These are phyloP conservation scores for Periconia sp. DNA, from an alignment of 2,329 filamentous ascomycete species.

Conservation along the genomic window DNA sequence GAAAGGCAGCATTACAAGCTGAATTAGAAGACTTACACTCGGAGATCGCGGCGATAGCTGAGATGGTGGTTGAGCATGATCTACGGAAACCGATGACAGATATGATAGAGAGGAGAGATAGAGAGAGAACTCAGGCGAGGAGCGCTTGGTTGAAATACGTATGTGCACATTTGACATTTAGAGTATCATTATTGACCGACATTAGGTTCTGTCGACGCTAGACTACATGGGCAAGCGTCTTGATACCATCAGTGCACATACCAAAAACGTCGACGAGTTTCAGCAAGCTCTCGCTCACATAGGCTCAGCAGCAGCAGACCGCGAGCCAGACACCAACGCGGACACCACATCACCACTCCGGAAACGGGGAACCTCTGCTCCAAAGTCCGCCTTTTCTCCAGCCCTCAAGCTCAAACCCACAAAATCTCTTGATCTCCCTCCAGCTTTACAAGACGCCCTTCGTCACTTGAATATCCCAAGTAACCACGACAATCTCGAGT, in stretches of 20 bases:
- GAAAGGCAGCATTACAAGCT: conserved; percentile 62
- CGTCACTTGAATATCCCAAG: conserved; percentile 39
- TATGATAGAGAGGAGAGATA: conserved; percentile 42
- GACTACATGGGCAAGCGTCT: conserved; percentile 50
- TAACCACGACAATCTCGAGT: conserved; percentile 33
- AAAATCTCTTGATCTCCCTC: conserved; percentile 34
- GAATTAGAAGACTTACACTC: conserved; percentile 73
- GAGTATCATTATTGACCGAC: not conserved
- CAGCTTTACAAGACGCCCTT: conserved; percentile 41
- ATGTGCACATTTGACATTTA: conserved; percentile 7
- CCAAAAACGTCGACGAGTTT: conserved; percentile 33
- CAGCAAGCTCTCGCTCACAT: conserved; percentile 40
- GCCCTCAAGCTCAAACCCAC: conserved; percentile 36
- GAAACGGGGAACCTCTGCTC: conserved; percentile 29
- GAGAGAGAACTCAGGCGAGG: conserved; percentile 42
- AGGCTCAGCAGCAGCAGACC: conserved; percentile 28
- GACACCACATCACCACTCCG: conserved; percentile 20
- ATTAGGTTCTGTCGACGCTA: conserved; percentile 46
- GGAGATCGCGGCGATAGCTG: conserved; percentile 71
- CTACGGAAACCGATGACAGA: conserved; percentile 66
- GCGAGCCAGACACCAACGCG: conserved; percentile 25
- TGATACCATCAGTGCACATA: conserved; percentile 29
- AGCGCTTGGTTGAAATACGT: conserved; percentile 53
- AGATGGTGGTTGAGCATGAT: conserved; percentile 74
- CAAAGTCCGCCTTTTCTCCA: conserved; percentile 32